Evolutionary conservation across 164 flowering plant genomes (phyloP).

Genomic region (Aristolochia contorta): DNA sequence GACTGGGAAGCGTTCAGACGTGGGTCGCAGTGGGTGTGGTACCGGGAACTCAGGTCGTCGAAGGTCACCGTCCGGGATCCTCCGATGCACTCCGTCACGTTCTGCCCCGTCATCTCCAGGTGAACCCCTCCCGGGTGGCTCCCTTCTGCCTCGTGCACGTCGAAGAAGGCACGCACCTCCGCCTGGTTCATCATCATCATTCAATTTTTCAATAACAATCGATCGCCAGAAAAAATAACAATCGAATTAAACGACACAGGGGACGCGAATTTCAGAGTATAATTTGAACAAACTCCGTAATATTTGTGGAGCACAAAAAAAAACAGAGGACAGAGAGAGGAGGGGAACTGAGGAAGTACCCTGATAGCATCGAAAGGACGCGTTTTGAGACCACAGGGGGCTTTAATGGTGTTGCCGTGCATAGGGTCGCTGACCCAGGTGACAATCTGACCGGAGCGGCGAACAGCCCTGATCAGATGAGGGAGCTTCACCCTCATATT

Average conservation of each 20-base stretch:
- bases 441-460: conserved; percentile 73
- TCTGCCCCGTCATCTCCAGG: conserved; percentile 89
- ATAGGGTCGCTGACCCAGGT: conserved; percentile 98
- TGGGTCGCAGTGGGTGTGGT: conserved; percentile 95
- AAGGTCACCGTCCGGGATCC: conserved; percentile 83
- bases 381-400: conserved; percentile 93
- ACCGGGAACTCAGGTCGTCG: conserved; percentile 77
- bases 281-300: no score
- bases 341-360: conserved; percentile 29
- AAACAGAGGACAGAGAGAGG: not conserved
- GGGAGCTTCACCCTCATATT: conserved; percentile 98
- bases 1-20: conserved; percentile 94
- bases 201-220: not conserved
- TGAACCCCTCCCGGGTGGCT: conserved; percentile 90
- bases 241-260: no score
- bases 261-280: no score
- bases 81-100: conserved; percentile 90
- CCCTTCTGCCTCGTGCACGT: conserved; percentile 91
- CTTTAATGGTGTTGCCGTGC: conserved; percentile 97
- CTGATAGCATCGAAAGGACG: conserved; percentile 87
- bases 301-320: no score
- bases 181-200: conserved; percentile 27
- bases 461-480: conserved; percentile 79
- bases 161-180: conserved; percentile 87
- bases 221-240: not conserved